Conservation (phyloP, 202 grass and related monocot genomes). For the Setaria viridis region DNA sequence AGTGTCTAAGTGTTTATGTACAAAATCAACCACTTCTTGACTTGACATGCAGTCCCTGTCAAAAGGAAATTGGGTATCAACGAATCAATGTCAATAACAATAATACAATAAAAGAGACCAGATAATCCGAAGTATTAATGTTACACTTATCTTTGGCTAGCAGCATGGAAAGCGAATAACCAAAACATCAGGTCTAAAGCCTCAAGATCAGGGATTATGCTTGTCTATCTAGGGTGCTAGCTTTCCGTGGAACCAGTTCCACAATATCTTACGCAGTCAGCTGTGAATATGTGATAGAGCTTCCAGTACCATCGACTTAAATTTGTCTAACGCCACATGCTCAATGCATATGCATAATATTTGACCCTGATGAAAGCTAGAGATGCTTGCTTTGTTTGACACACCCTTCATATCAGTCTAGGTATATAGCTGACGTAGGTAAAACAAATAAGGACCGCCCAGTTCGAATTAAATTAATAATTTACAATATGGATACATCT, state of each 20-base stretch:
- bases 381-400: neutral
- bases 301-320: neutral
- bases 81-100: constrained; percentile 17
- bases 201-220: neutral
- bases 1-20: constrained; percentile 61
- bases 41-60: constrained; percentile 92
- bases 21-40: constrained; percentile 87
- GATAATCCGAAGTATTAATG: neutral
- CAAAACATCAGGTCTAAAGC: neutral
- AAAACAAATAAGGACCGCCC: neutral
- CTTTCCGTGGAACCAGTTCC: neutral
- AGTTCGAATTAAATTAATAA: constrained; percentile 6
- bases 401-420: neutral
- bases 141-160: neutral
- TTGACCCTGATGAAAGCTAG: neutral
- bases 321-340: neutral
- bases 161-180: constrained; percentile 11
- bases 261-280: neutral
- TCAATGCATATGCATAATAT: constrained; percentile 8
- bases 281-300: neutral
- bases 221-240: neutral
- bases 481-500: neutral
- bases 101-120: neutral
- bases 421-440: neutral
- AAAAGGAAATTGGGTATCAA: constrained; percentile 22